phyloP scores from a whole-genome alignment of 2,329 filamentous ascomycete genomes.

The Alternaria triticimaculans region DNA sequence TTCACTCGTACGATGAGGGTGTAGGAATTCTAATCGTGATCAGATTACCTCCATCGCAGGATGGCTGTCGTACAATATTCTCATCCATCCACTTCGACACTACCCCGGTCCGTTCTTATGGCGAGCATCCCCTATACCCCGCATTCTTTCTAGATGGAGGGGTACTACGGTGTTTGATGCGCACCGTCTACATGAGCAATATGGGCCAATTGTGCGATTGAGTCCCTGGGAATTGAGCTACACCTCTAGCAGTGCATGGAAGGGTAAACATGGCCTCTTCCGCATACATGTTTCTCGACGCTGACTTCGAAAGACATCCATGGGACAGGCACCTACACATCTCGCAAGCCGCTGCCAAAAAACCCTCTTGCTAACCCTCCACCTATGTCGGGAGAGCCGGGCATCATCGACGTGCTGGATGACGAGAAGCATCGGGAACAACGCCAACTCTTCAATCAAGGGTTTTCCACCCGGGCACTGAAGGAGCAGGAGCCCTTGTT shows the following conservation, averaged over 20 bases:
- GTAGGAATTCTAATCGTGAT: neutral
- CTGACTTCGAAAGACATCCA: neutral
- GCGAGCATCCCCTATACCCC: slow-evolving; percentile 3
- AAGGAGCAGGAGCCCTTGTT: slow-evolving; percentile 8
- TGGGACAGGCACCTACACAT: neutral
- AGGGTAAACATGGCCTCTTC: slow-evolving; percentile 2
- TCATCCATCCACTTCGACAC: slow-evolving; percentile 5
- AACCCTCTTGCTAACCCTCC: slow-evolving; percentile 7
- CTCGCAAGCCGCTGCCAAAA: slow-evolving; percentile 7
- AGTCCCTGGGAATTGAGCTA: slow-evolving; percentile 13
- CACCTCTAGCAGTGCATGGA: slow-evolving; percentile 10
- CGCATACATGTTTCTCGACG: neutral
- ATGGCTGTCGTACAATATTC: slow-evolving; percentile 1
- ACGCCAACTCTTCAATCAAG: slow-evolving; percentile 10
- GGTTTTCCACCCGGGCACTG: slow-evolving; percentile 5
- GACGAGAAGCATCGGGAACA: slow-evolving; percentile 11
- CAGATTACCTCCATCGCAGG: slow-evolving; percentile 1
- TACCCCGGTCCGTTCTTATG: slow-evolving; percentile 3
- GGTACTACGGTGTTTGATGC: neutral
- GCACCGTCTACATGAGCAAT: slow-evolving; percentile 12
- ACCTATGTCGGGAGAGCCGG: slow-evolving; percentile 9
- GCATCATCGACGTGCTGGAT: slow-evolving; percentile 5
- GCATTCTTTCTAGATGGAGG: slow-evolving; percentile 10
- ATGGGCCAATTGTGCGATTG: slow-evolving; percentile 17
- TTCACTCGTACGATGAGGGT: neutral